Percentiles rank a stretch among this genome's conserved stretches.
These are phyloP conservation scores for Aspergillus sp. DNA, from an alignment of 2,329 filamentous ascomycete genomes.

Conservation along the genomic window DNA sequence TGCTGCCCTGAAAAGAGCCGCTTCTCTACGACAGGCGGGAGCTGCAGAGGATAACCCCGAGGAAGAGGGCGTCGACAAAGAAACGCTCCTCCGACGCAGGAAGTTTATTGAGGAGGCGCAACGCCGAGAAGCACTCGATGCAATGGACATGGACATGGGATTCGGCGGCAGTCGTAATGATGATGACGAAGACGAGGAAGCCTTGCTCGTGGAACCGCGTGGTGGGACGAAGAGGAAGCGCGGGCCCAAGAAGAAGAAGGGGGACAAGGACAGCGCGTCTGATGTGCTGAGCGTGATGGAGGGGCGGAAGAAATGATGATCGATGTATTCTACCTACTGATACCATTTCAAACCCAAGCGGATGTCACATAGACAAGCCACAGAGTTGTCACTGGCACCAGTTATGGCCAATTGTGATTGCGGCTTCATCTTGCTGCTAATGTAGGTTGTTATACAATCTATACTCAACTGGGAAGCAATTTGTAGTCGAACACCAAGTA, in stretches of 20 bases:
- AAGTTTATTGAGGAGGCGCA: slow-evolving; percentile 67
- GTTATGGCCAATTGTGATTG: no score
- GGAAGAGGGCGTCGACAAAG: slow-evolving; percentile 55
- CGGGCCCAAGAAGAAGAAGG: slow-evolving; percentile 53
- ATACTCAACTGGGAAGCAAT: no score
- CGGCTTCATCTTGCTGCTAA: no score
- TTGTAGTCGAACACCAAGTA: no score
- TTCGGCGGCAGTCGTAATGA: slow-evolving; percentile 88
- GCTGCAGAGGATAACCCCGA: slow-evolving; percentile 41
- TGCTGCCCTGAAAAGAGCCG: slow-evolving; percentile 83
- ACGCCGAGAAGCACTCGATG: slow-evolving; percentile 68
- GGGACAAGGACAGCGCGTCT: slow-evolving; percentile 64
- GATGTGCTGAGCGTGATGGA: slow-evolving; percentile 82
- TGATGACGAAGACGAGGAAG: slow-evolving; percentile 70
- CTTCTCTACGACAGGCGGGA: slow-evolving; percentile 54
- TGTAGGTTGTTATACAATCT: no score
- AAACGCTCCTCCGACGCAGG: slow-evolving; percentile 67
- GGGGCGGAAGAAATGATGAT: slow-evolving; percentile 48
- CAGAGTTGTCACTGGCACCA: no score
- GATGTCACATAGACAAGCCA: no score
- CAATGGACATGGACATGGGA: slow-evolving; percentile 89
- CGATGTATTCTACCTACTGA: background rate
- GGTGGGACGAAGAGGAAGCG: slow-evolving; percentile 52
- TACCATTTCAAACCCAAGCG: background rate
- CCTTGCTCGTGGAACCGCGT: slow-evolving; percentile 51